Conservation (phyloP, 2,329 filamentous ascomycete species). For the Fusarium falciforme region DNA sequence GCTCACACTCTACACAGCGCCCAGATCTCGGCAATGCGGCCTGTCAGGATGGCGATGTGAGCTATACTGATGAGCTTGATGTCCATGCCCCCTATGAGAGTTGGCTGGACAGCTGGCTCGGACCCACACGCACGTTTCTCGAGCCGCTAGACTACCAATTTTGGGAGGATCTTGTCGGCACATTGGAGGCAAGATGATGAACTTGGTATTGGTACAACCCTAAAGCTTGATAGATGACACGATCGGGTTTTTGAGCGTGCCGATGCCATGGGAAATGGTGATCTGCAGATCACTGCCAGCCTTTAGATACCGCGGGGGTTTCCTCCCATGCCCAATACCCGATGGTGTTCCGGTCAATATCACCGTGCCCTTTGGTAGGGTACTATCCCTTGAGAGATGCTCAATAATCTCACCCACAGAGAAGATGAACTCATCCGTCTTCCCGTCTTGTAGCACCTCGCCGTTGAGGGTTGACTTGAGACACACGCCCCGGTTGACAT, state of each 20-base stretch:
- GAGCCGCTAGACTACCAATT: not conserved
- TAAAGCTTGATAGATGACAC: not conserved
- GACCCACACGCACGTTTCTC: not conserved
- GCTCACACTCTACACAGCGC: not conserved
- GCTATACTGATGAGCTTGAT: not conserved
- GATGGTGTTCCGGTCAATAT: not conserved
- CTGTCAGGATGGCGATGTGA: not conserved
- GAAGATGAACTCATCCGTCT: not conserved
- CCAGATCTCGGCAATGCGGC: not conserved
- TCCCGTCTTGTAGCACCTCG: not conserved
- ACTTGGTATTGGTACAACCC: not conserved
- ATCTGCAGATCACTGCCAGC: not conserved
- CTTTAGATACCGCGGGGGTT: not conserved
- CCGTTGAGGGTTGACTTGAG: not conserved
- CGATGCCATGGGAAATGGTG: not conserved
- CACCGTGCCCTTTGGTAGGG: not conserved
- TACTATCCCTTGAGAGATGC: not conserved
- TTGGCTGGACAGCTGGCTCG: not conserved
- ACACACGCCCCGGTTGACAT: not conserved
- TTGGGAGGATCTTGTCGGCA: not conserved
- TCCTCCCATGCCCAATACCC: not conserved
- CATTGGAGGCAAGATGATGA: not conserved
- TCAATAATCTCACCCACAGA: not conserved
- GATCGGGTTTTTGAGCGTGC: not conserved
- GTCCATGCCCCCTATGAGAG: not conserved